Percentiles rank a stretch among this genome's conserved stretches.
Evolutionary conservation across 2,329 filamentous ascomycete genomes (phyloP).

Genomic region (Fusarium lateritium): DNA sequence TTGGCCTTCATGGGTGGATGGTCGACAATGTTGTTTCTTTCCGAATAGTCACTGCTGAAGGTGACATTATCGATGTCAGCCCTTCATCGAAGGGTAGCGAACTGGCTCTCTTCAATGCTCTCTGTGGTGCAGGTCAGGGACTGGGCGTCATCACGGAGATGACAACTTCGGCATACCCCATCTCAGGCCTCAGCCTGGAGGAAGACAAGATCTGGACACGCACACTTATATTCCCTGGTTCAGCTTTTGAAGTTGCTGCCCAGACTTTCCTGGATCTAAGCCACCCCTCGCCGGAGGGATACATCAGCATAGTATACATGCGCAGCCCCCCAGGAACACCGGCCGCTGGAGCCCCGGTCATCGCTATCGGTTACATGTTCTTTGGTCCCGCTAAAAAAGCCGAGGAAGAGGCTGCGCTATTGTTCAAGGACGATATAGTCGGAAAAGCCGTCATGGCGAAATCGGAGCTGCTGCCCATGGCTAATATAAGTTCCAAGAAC

Average conservation of each 20-base stretch:
- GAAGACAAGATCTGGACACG: slow-evolving; percentile 53
- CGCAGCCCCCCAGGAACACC: slow-evolving; percentile 52
- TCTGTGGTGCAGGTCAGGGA: slow-evolving; percentile 55
- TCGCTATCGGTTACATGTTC: slow-evolving; percentile 45
- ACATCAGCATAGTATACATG: slow-evolving; percentile 45
- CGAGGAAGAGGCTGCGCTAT: slow-evolving; percentile 36
- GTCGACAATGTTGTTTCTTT: slow-evolving; percentile 51
- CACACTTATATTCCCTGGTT: slow-evolving; percentile 49
- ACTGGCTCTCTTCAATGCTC: slow-evolving; percentile 48
- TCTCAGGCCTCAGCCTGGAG: slow-evolving; percentile 47
- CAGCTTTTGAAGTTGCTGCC: slow-evolving; percentile 41
- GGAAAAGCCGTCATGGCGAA: slow-evolving; percentile 41
- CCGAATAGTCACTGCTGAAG: slow-evolving; percentile 47
- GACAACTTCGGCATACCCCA: slow-evolving; percentile 44
- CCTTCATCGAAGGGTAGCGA: slow-evolving; percentile 39
- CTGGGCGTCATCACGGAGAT: slow-evolving; percentile 52
- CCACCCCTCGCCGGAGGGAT: slow-evolving; percentile 26
- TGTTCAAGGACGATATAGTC: slow-evolving; percentile 38
- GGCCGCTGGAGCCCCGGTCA: slow-evolving; percentile 48
- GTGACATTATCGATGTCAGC: slow-evolving; percentile 31
- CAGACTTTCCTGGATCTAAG: slow-evolving; percentile 44
- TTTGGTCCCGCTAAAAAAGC: slow-evolving; percentile 47
- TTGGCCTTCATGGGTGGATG: slow-evolving; percentile 53
- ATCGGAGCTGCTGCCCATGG: slow-evolving; percentile 44
- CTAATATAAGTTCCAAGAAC: slow-evolving; percentile 42